Evolutionary conservation across 2,329 filamentous ascomycete species (phyloP).

Genomic region (Cladosporium sp.): DNA sequence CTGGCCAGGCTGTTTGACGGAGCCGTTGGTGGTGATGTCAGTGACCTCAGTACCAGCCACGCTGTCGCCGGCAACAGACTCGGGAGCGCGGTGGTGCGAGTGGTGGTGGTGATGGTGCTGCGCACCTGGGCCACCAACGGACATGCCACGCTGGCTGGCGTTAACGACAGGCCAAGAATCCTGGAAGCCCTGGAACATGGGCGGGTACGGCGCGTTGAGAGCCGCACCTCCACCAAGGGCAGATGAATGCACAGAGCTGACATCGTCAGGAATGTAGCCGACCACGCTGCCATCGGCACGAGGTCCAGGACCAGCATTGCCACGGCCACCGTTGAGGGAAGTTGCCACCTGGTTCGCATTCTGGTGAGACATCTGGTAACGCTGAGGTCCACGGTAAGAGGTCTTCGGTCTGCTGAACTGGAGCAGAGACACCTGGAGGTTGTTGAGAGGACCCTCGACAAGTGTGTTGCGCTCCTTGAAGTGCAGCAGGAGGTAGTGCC

Average conservation of each 20-base stretch:
- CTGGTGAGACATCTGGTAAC: conserved; percentile 76
- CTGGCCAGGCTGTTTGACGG: conserved; percentile 59
- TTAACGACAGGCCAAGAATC: conserved; percentile 80
- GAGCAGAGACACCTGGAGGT: conserved; percentile 89
- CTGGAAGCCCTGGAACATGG: conserved; percentile 92
- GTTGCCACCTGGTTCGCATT: conserved; percentile 58
- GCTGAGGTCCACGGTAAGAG: conserved; percentile 82
- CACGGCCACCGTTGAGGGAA: conserved; percentile 50
- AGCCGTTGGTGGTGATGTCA: conserved; percentile 73
- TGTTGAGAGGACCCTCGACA: conserved; percentile 90
- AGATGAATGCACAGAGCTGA: conserved; percentile 93
- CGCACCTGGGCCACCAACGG: conserved; percentile 44
- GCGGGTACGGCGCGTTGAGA: conserved; percentile 63
- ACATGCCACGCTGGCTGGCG: conserved; percentile 50
- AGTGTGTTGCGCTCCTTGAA: conserved; percentile 97
- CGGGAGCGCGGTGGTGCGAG: conserved; percentile 22
- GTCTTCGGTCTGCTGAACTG: conserved; percentile 95
- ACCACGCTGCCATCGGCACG: conserved; percentile 76
- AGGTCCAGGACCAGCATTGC: conserved; percentile 36
- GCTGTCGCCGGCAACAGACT: conserved; percentile 83
- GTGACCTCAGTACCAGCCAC: conserved; percentile 88
- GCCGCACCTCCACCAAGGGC: conserved; percentile 75
- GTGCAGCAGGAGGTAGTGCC: conserved; percentile 91
- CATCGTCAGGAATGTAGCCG: conserved; percentile 94
- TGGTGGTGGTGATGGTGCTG: conserved; percentile 11